Evolutionary conservation across 1,284 basidiomycete species (phyloP), one percentile per base, ranked within the genome.

Genomic region (Cerrena zonata): DNA sequence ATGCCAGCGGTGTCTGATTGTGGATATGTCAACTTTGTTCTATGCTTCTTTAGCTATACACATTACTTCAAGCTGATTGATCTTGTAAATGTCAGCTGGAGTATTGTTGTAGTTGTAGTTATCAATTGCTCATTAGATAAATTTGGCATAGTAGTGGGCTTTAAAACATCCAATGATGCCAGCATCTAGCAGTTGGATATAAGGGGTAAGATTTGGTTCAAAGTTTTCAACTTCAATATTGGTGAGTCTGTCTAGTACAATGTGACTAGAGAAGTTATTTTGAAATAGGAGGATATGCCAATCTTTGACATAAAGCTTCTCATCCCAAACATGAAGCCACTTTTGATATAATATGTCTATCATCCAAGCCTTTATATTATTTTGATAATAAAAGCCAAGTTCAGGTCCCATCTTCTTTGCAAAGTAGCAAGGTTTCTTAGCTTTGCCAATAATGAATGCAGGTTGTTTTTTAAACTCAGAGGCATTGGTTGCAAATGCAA

Each of bases 301-400:
- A 7, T 56, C 51, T 41, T 65, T 34, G n/a, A 23, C 13, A 2
- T 48, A 44, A 56, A 72, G 61, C 34, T 65, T 48, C 40, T 41
- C 21, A 19, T 11, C 7, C 51, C 37, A 53, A n/a, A 65, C 45
- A 65, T 48, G 10, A 41, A 22, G 10, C 21, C 45, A 71, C 66
- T 68, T 60, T 46, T 69, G 58, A 57, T 67, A 73, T 4, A 69
- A 26, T 3, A 45, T 56, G 2, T 52, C 45, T 23, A 55, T 69
- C 68, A 70, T 70, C 69, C 67, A 70, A 3, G 67, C 66, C 40
- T 55, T 69, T 47, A 62, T 62, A 50, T 72, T 72, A 53, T 59
- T 60, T 0, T 51, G 56, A 53, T 74, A 73, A 55, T 68, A 60
- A 54, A 69, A 66, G 2, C 65, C 62, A 2, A 41, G 48, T 25